A percentile compares a stretch with the other conserved stretches of the same genome.
phyloP scores from a whole-genome alignment of 2,329 filamentous ascomycete species.

The Gaeumannomyces tritici region DNA sequence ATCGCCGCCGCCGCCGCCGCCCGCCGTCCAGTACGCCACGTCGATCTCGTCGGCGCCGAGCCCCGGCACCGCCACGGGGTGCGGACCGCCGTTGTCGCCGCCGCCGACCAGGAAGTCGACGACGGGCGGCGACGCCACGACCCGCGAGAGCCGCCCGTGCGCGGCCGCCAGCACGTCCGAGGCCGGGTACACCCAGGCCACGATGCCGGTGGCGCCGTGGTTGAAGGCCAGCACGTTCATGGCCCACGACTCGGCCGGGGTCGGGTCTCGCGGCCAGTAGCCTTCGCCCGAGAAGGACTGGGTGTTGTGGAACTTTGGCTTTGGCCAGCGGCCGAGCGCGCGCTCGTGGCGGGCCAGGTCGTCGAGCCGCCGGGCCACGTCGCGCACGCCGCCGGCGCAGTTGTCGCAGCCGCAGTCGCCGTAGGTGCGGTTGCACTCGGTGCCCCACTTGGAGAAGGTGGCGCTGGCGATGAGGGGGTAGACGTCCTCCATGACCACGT shows the following conservation, averaged over 20 bases:
- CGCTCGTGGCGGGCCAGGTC: constrained; percentile 25
- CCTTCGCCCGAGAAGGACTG: constrained; percentile 37
- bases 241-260: constrained; percentile 28
- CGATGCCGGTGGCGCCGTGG: constrained; percentile 31
- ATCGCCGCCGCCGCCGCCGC: constrained; percentile 6
- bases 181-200: constrained; percentile 36
- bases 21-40: constrained; percentile 26
- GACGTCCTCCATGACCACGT: constrained; percentile 50
- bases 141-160: constrained; percentile 27
- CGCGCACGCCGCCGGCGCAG: constrained; percentile 41
- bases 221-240: constrained; percentile 36
- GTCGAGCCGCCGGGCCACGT: constrained; percentile 35
- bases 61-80: constrained; percentile 10
- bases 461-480: constrained; percentile 51
- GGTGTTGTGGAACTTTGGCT: constrained; percentile 32
- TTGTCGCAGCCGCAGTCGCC: constrained; percentile 56
- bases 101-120: constrained; percentile 25
- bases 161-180: constrained; percentile 23
- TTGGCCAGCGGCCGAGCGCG: constrained; percentile 31
- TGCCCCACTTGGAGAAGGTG: constrained; percentile 44
- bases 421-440: constrained; percentile 46
- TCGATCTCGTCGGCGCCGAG: constrained; percentile 17
- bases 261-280: constrained; percentile 38
- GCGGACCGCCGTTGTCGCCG: constrained; percentile 13
- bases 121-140: constrained; percentile 25